Evolutionary conservation across 495 filamentous ascomycete genomes (phyloP).

Genomic region (Penicillium maclennaniae): DNA sequence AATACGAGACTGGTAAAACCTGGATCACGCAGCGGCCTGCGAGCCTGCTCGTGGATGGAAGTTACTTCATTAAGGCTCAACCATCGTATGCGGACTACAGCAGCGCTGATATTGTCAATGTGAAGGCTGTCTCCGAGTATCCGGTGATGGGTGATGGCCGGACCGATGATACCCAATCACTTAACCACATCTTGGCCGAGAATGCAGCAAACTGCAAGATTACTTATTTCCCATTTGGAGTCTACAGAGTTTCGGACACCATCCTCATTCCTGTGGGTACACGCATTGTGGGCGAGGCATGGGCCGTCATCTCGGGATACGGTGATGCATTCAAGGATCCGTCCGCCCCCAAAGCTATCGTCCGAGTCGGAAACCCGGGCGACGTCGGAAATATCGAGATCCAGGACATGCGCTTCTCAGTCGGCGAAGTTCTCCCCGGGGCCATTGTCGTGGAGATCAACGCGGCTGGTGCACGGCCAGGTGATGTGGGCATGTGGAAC

Average conservation of each 20-base stretch:
- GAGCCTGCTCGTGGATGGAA: slow-evolving; percentile 19
- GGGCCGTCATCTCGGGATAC: slow-evolving; percentile 44
- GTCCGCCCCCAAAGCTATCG: slow-evolving; percentile 49
- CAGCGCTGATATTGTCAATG: slow-evolving; percentile 43
- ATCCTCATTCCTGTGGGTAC: slow-evolving; percentile 51
- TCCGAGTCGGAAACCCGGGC: slow-evolving; percentile 53
- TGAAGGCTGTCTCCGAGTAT: slow-evolving; percentile 41
- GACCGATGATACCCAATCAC: slow-evolving; percentile 41
- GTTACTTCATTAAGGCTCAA: slow-evolving; percentile 32
- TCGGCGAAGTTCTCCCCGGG: slow-evolving; percentile 48
- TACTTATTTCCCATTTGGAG: slow-evolving; percentile 58
- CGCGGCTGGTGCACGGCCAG: slow-evolving; percentile 45
- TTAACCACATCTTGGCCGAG: slow-evolving; percentile 50
- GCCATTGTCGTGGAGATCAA: slow-evolving; percentile 49
- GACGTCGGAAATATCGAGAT: slow-evolving; percentile 57
- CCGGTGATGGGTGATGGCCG: slow-evolving; percentile 38
- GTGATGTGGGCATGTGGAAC: slow-evolving; percentile 59
- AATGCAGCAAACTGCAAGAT: slow-evolving; percentile 48
- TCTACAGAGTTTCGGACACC: slow-evolving; percentile 57
- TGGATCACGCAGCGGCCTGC: slow-evolving; percentile 20
- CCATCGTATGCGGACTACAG: slow-evolving; percentile 50
- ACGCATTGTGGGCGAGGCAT: slow-evolving; percentile 54
- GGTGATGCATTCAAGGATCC: slow-evolving; percentile 52
- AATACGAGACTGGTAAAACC: slow-evolving; percentile 24
- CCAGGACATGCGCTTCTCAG: slow-evolving; percentile 54